These are phyloP conservation scores for Colletotrichum lini DNA, from an alignment of 2,329 filamentous ascomycete genomes.

Conservation along the genomic window DNA sequence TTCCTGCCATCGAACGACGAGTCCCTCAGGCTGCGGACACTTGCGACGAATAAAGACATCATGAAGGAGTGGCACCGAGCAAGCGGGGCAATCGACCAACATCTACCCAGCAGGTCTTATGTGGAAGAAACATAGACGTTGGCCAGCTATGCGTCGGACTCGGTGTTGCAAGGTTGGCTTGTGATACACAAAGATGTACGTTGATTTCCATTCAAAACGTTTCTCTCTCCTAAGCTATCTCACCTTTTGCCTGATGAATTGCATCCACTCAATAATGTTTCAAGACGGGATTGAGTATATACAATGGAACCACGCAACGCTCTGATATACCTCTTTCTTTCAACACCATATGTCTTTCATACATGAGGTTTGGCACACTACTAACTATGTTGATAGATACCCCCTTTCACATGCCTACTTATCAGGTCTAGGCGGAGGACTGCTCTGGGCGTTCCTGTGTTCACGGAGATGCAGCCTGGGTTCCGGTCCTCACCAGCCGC, in stretches of 20 bases:
- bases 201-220: neutral
- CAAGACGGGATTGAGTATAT: slow-evolving; percentile 56
- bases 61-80: neutral
- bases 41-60: slow-evolving; percentile 27
- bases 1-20: slow-evolving; percentile 36
- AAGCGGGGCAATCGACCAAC: too few species aligned
- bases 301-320: slow-evolving; percentile 51
- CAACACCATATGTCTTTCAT: neutral
- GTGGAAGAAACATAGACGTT: too few species aligned
- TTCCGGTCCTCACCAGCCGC: neutral
- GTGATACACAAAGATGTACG: slow-evolving; percentile 13
- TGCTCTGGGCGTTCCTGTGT: neutral
- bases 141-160: neutral
- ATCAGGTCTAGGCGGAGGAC: too few species aligned
- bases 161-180: neutral
- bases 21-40: slow-evolving; percentile 30
- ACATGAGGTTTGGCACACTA: neutral
- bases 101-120: neutral
- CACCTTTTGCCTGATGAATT: slow-evolving; percentile 40
- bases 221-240: too few species aligned
- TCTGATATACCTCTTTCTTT: neutral
- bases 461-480: neutral
- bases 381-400: slow-evolving; percentile 13
- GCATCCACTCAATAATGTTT: slow-evolving; percentile 51
- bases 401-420: slow-evolving; percentile 2